Percentiles rank a stretch among this genome's conserved stretches.
Evolutionary conservation across 2,329 filamentous ascomycete species (phyloP).

Genomic region (Rosellinia necatrix): DNA sequence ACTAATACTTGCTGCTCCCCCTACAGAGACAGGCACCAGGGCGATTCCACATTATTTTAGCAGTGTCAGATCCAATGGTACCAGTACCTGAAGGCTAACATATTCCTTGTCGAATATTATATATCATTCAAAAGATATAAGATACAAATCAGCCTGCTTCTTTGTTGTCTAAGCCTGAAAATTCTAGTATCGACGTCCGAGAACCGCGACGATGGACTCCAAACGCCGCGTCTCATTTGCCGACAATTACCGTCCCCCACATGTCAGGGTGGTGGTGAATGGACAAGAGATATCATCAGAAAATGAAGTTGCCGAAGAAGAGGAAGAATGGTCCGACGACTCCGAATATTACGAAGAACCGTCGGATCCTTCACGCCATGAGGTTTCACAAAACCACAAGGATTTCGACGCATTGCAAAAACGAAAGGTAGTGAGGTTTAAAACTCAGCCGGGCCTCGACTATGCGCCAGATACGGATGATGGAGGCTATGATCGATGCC

Average conservation of each 20-base stretch:
- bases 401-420: neutral
- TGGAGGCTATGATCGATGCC: neutral
- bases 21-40: neutral
- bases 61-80: neutral
- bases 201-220: neutral
- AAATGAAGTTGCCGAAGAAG: neutral
- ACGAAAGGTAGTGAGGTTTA: neutral
- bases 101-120: too few relatives aligned
- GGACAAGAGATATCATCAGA: neutral
- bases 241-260: neutral
- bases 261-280: neutral
- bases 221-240: neutral
- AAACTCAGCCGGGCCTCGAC: neutral
- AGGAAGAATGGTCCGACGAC: constrained; percentile 3
- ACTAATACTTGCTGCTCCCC: neutral
- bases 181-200: neutral
- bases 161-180: neutral
- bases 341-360: neutral
- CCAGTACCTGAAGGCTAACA: too few relatives aligned
- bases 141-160: neutral
- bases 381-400: neutral
- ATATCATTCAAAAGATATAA: neutral
- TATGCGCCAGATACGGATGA: neutral
- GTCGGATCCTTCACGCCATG: neutral
- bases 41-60: too few relatives aligned